Evolutionary conservation across 768 basidiomycete genomes (phyloP), one percentile per base, ranked within the genome.

Genomic region (Lactifluus rugatus): DNA sequence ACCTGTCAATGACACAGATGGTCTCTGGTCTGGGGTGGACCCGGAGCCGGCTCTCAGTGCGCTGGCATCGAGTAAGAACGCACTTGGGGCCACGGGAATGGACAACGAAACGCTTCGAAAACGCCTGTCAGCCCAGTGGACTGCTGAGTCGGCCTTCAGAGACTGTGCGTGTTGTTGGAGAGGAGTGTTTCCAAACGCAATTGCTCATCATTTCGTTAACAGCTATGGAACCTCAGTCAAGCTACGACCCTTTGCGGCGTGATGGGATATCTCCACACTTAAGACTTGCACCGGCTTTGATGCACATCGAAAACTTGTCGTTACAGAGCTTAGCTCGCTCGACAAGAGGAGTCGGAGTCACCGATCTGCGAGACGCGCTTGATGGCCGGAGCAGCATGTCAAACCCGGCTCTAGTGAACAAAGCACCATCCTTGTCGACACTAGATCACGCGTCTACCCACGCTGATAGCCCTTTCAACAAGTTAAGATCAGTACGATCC

Each of bases 301-400:
- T 93, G 89, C 85, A 89, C 63, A 88, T 89, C 52, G 89, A 93
- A 65, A 95, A 95, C 69, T 75, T 90, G 34, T 95, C 93, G 6
- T 75, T 92, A 56, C 88, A 89, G 68, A 92, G 89, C 66, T 72
- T 95, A 56, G 80, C 87, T 19, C 80, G 89, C 56, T 87, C 89
- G 3, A 81, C 81, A 2, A 80, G 86, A 58, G 85, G 86, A 0
- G 83, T 95, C 16, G 93, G 93, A 23, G 92, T 95, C 23, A 84
- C 82, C 1, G 92, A 94, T 67, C 76, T 96, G 32, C 78, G 92
- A 53, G 92, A 93, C 64, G 93, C 93, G 4, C 73, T 96, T 4
- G 89, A 92, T 73, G 90, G 90, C 21, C 82, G 89, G 41, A 83
- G 81, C 64, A 88, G 86, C 66, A 81, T 87, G 79, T 90, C 89